These are phyloP conservation scores for Coniella lustricola DNA, from an alignment of 2,329 filamentous ascomycete genomes.

Conservation along the genomic window DNA sequence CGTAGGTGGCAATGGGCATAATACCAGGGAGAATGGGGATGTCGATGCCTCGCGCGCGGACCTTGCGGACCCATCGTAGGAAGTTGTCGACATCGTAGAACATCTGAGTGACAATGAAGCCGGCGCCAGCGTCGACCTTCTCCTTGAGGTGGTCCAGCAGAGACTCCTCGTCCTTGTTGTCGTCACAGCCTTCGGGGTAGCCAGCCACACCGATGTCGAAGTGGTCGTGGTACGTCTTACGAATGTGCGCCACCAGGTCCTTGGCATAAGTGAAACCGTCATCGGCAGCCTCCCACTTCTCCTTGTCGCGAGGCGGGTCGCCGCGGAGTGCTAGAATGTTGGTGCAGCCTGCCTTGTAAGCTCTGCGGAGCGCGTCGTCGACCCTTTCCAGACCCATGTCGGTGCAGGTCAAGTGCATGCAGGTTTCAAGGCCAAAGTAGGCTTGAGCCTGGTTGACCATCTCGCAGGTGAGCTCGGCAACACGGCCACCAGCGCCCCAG, in stretches of 20 bases:
- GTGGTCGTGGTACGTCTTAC: constrained; percentile 71
- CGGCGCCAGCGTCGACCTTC: constrained; percentile 89
- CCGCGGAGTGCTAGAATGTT: constrained; percentile 93
- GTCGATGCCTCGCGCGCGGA: constrained; percentile 75
- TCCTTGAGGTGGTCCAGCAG: constrained; percentile 92
- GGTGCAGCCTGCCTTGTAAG: constrained; percentile 92
- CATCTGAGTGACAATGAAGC: constrained; percentile 98
- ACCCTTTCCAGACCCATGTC: constrained; percentile 94
- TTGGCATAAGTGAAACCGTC: constrained; percentile 86
- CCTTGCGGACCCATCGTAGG: constrained; percentile 79
- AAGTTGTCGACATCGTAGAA: constrained; percentile 98
- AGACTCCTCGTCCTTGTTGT: constrained; percentile 78
- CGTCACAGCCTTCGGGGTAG: constrained; percentile 92
- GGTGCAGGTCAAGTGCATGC: constrained; percentile 98
- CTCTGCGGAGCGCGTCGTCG: constrained; percentile 77
- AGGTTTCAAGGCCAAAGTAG: constrained; percentile 92
- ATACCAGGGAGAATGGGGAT: constrained; percentile 70
- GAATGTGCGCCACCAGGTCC: constrained; percentile 75
- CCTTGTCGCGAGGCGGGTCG: constrained; percentile 87
- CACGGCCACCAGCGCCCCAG: constrained; percentile 90
- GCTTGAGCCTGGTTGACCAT: constrained; percentile 96
- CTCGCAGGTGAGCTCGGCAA: constrained; percentile 88
- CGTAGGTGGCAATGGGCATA: constrained; percentile 94
- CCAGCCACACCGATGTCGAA: constrained; percentile 97
- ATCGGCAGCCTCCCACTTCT: constrained; percentile 85